Conservation (phyloP, 768 basidiomycete species). For the Imleria badia region DNA sequence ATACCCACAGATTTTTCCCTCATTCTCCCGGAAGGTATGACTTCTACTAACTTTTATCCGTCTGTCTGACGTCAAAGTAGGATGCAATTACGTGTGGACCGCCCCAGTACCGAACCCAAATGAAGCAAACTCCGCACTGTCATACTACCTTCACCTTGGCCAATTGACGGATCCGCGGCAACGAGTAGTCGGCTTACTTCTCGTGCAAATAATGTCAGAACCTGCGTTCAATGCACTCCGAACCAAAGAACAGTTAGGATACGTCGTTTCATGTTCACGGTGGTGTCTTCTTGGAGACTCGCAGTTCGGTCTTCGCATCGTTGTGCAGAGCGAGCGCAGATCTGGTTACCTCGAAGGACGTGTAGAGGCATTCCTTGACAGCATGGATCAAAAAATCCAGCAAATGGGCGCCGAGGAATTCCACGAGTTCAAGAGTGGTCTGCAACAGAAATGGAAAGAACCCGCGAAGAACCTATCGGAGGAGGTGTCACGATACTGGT, state of each 20-base stretch:
- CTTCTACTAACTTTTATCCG: neutral
- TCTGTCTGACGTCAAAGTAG: conserved; percentile 39
- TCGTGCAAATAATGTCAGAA: conserved; percentile 85
- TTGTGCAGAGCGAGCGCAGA: conserved; percentile 85
- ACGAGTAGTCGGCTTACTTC: conserved; percentile 67
- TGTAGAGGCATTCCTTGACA: conserved; percentile 83
- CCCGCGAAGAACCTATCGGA: conserved; percentile 85
- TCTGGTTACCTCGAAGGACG: conserved; percentile 82
- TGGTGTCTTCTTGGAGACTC: conserved; percentile 63
- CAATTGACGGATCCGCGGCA: conserved; percentile 57
- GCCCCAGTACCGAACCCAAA: conserved; percentile 73
- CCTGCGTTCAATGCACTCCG: conserved; percentile 89
- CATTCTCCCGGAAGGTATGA: conserved; percentile 69
- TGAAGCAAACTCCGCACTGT: conserved; percentile 83
- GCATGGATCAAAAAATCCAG: conserved; percentile 66
- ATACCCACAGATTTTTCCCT: conserved; percentile 47
- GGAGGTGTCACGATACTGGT: conserved; percentile 70
- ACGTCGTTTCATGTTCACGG: conserved; percentile 69
- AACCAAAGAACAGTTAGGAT: conserved; percentile 94
- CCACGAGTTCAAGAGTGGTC: conserved; percentile 68
- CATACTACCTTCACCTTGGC: conserved; percentile 85
- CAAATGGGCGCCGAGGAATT: conserved; percentile 75
- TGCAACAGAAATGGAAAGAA: conserved; percentile 83
- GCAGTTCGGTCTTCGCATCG: conserved; percentile 74
- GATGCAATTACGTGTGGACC: conserved; percentile 67